phyloP scores from a whole-genome alignment of 495 filamentous ascomycete species.

The Oleoguttula mirabilis region DNA sequence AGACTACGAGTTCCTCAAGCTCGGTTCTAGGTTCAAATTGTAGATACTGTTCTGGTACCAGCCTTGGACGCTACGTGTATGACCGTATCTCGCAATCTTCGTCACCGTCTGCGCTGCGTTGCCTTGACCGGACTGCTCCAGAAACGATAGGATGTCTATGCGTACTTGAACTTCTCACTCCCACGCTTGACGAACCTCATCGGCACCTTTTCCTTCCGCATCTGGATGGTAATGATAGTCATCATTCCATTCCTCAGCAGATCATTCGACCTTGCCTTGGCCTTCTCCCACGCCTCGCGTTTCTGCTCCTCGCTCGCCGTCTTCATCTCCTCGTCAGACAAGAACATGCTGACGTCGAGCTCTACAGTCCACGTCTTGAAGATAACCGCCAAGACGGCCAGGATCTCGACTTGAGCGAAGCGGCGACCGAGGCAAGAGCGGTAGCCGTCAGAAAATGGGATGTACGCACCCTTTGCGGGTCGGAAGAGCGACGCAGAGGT shows the following conservation, averaged over 20 bases:
- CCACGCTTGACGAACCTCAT: conserved; percentile 52
- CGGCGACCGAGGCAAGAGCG: conserved; percentile 56
- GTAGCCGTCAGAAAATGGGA: conserved; percentile 63
- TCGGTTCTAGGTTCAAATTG: no score
- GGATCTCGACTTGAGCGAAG: conserved; percentile 68
- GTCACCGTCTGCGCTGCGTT: no score
- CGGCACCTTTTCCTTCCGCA: conserved; percentile 45
- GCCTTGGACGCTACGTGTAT: no score
- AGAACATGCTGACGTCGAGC: conserved; percentile 50
- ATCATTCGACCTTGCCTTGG: conserved; percentile 36
- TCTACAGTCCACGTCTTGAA: conserved; percentile 54
- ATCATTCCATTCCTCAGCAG: conserved; percentile 38
- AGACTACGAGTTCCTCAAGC: no score
- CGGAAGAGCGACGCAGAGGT: conserved; percentile 43
- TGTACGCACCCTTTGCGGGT: conserved; percentile 50
- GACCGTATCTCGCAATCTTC: no score
- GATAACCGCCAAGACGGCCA: conserved; percentile 53
- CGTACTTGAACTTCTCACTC: conserved; percentile 44
- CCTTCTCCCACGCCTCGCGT: conserved; percentile 41
- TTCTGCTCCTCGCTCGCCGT: conserved; percentile 30
- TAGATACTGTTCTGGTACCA: no score
- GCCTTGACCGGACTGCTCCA: no score
- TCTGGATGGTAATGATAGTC: conserved; percentile 49
- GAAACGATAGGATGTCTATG: no score
- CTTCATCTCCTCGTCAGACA: conserved; percentile 48